Evolutionary conservation across 352 stramenopile genomes (phyloP).

Genomic region (Phytophthora fragariaefolia): DNA sequence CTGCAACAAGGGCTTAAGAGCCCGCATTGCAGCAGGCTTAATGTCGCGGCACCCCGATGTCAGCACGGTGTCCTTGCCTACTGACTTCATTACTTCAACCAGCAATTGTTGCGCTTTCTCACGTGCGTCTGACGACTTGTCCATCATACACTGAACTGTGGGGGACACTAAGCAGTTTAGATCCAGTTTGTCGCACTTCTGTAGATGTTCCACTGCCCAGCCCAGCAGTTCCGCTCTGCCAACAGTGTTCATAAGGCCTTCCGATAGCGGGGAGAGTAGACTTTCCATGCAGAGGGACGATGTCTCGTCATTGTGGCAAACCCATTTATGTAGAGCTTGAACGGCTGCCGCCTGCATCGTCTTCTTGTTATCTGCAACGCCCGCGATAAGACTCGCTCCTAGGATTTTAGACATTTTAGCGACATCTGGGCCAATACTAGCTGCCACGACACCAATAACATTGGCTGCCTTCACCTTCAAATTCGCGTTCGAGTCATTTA

Average conservation of each 20-base stretch:
- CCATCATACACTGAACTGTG: slow-evolving; percentile 82
- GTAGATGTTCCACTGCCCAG: slow-evolving; percentile 76
- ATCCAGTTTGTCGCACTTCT: slow-evolving; percentile 72
- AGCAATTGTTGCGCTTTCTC: slow-evolving; percentile 84
- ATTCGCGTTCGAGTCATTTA: slow-evolving; percentile 89
- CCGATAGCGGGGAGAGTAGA: slow-evolving; percentile 67
- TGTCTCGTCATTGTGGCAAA: slow-evolving; percentile 77
- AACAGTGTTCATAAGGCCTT: slow-evolving; percentile 79
- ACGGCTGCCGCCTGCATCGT: slow-evolving; percentile 82
- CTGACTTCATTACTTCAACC: slow-evolving; percentile 82
- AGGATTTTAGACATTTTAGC: slow-evolving; percentile 85
- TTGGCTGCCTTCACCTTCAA: slow-evolving; percentile 87
- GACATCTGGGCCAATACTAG: slow-evolving; percentile 80
- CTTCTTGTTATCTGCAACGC: slow-evolving; percentile 91
- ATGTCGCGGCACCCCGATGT: slow-evolving; percentile 81
- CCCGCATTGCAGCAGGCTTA: slow-evolving; percentile 87
- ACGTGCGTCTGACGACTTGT: slow-evolving; percentile 84
- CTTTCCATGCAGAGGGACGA: slow-evolving; percentile 74
- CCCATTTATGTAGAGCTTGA: slow-evolving; percentile 86
- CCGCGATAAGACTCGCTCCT: slow-evolving; percentile 66
- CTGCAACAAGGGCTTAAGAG: slow-evolving; percentile 84
- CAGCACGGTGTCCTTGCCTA: slow-evolving; percentile 77
- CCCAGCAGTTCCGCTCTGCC: slow-evolving; percentile 78
- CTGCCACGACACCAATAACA: slow-evolving; percentile 80
- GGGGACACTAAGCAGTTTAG: slow-evolving; percentile 68